phyloP scores from a whole-genome alignment of 2,329 filamentous ascomycete genomes.

The Penicillium sp. region DNA sequence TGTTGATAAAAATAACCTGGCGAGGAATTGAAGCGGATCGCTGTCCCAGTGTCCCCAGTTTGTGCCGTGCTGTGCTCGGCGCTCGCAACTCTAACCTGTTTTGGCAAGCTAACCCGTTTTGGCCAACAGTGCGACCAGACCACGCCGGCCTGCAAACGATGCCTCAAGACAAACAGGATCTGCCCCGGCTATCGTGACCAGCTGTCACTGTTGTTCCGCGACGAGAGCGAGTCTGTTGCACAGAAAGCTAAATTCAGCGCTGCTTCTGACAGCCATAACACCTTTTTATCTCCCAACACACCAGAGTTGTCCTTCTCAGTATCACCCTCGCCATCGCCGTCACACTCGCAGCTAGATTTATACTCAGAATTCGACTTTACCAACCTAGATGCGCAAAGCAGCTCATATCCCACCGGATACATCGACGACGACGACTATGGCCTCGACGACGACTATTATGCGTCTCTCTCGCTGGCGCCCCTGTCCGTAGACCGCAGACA shows the following conservation, averaged over 20 bases:
- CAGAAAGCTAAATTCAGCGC: slow-evolving; percentile 51
- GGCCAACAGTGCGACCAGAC: slow-evolving; percentile 56
- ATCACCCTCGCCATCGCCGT: background rate
- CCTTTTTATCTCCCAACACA: no score
- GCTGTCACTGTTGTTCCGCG: slow-evolving; percentile 62
- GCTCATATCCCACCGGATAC: no score
- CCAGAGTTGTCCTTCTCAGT: no score
- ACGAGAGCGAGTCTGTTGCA: slow-evolving; percentile 61
- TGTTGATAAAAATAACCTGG: no score
- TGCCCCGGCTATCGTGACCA: slow-evolving; percentile 64
- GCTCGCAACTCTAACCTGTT: no score
- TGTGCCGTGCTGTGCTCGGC: no score
- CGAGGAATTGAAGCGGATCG: no score
- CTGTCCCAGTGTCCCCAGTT: no score
- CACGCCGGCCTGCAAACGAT: slow-evolving; percentile 60
- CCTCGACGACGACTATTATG: background rate
- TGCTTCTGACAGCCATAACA: background rate
- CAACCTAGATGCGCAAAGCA: background rate
- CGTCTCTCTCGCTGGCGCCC: background rate
- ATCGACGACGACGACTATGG: slow-evolving; percentile 6
- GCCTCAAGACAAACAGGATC: slow-evolving; percentile 55
- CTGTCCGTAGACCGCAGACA: slow-evolving; percentile 16
- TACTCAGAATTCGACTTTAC: background rate
- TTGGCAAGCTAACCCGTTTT: slow-evolving; percentile 12
- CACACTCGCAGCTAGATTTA: background rate